These are phyloP conservation scores for Globisporangium solare DNA, from an alignment of 352 stramenopile species.

Conservation along the genomic window DNA sequence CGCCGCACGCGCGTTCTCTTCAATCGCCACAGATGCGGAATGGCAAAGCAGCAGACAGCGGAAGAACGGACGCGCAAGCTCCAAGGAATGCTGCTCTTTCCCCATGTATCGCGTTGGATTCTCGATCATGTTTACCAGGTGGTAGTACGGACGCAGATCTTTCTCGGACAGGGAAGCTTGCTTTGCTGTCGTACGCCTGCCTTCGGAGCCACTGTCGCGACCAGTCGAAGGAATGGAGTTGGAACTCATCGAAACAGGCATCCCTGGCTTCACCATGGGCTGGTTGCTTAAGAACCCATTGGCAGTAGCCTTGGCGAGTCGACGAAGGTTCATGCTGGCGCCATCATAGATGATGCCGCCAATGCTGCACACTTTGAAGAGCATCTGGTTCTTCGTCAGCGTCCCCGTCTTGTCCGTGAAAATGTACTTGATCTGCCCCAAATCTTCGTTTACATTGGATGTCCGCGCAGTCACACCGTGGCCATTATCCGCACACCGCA, in stretches of 20 bases:
- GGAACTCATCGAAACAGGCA: conserved; percentile 5
- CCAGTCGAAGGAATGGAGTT: conserved; percentile 4
- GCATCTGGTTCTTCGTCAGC: conserved; percentile 99
- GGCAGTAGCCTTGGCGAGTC: conserved; percentile 25
- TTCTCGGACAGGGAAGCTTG: conserved; percentile 59
- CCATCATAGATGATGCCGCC: conserved; percentile 88
- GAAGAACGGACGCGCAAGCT: conserved; percentile 73
- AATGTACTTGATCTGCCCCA: conserved; percentile 98
- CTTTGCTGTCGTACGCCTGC: conserved; percentile 21
- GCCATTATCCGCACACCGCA: conserved; percentile 45
- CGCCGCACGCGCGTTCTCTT: conserved; percentile 25
- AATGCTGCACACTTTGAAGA: conserved; percentile 93
- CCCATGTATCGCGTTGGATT: conserved; percentile 40
- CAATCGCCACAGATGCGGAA: conserved; percentile 57
- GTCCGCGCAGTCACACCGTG: conserved; percentile 83
- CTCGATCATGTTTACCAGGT: conserved; percentile 67
- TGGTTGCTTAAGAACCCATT: conserved; percentile 15
- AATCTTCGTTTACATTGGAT: conserved; percentile 93
- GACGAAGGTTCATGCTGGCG: conserved; percentile 47
- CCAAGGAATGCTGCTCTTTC: conserved; percentile 51
- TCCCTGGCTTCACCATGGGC: not conserved
- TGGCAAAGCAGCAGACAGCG: conserved; percentile 78
- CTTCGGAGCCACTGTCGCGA: conserved; percentile 14
- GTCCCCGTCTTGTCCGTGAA: conserved; percentile 99
- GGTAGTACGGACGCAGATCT: conserved; percentile 57